Percentiles rank a stretch among this genome's conserved stretches.
phyloP scores from a whole-genome alignment of 345 rosid species.

The Lumnitzera racemosa region DNA sequence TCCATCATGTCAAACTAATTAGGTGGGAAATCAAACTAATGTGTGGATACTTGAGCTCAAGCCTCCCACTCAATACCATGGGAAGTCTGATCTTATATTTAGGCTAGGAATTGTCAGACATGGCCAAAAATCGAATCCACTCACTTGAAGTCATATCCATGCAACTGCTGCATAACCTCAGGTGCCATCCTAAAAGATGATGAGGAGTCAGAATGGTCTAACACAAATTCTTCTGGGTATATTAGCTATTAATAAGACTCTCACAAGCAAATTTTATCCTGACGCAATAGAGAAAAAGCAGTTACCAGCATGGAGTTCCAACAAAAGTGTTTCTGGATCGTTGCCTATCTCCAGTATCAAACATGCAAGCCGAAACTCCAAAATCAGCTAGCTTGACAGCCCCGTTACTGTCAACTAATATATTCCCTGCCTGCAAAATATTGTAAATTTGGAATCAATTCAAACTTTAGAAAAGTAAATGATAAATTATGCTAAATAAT shows the following conservation, averaged over 20 bases:
- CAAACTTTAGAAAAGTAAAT: conserved; percentile 11
- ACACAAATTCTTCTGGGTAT: neutral
- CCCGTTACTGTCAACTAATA: conserved; percentile 74
- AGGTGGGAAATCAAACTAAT: too few species aligned
- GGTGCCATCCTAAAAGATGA: conserved; percentile 90
- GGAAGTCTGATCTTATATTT: neutral
- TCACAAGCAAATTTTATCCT: too few species aligned
- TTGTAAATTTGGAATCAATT: conserved; percentile 2
- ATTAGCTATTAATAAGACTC: too few species aligned
- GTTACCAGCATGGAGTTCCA: conserved; percentile 99
- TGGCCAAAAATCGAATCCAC: conserved; percentile 23
- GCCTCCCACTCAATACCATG: too few species aligned
- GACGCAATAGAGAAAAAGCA: neutral
- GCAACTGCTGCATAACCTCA: conserved; percentile 99
- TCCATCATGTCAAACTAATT: too few species aligned
- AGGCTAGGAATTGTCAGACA: conserved; percentile 1
- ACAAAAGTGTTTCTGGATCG: conserved; percentile 96
- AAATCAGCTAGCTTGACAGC: conserved; percentile 90
- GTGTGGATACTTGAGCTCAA: too few species aligned
- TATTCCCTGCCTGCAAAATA: conserved; percentile 81
- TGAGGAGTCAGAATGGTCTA: conserved; percentile 2
- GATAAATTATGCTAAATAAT: neutral
- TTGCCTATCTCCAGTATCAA: conserved; percentile 96
- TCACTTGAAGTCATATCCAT: conserved; percentile 99
- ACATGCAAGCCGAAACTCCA: conserved; percentile 98